phyloP scores from a whole-genome alignment of 441 rosid genomes.

The Geranium incanum region DNA sequence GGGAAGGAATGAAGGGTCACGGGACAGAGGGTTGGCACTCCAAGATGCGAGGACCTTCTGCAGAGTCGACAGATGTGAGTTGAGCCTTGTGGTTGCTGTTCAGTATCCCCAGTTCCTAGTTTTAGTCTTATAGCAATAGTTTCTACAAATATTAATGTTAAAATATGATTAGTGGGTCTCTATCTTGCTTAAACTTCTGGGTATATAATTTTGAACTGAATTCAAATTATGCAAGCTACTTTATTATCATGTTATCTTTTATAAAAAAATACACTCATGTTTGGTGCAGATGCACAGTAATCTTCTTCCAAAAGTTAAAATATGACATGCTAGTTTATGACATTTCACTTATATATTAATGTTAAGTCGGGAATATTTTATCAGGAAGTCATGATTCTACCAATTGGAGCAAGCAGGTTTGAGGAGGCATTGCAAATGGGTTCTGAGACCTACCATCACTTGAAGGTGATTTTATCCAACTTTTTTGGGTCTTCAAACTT shows the following conservation, averaged over 20 bases:
- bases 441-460: conserved; percentile 87
- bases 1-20: no score
- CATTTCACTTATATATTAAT: neutral
- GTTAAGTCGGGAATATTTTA: neutral
- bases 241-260: no score
- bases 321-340: neutral
- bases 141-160: neutral
- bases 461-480: conserved; percentile 51
- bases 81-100: neutral
- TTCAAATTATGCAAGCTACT: no score
- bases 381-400: conserved; percentile 90
- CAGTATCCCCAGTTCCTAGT: neutral
- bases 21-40: no score
- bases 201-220: no score
- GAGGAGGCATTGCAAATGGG: conserved; percentile 96
- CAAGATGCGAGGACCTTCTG: no score
- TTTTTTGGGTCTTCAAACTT: neutral
- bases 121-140: neutral
- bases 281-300: neutral
- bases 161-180: no score
- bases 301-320: neutral
- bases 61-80: neutral
- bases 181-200: no score
- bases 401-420: conserved; percentile 82
- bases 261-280: neutral